Percentiles rank a stretch among this genome's conserved stretches.
These are phyloP conservation scores for Claviceps maximensis DNA, from an alignment of 2,329 filamentous ascomycete species.

Conservation along the genomic window DNA sequence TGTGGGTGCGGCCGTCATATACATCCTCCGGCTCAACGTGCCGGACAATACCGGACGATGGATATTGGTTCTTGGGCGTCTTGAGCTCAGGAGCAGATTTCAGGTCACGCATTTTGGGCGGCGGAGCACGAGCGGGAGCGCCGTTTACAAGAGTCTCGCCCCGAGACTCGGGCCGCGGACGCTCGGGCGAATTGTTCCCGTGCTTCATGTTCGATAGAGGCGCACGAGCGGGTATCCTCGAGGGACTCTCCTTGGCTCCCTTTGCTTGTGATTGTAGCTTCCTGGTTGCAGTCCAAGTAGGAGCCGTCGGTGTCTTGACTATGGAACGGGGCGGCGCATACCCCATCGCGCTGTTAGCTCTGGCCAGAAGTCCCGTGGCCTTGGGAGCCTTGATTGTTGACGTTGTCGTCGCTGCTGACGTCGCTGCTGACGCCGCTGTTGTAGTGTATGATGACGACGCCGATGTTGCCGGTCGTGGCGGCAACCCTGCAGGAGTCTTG, in stretches of 20 bases:
- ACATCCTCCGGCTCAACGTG: conserved; percentile 66
- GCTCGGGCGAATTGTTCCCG: conserved; percentile 71
- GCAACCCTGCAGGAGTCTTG: conserved; percentile 60
- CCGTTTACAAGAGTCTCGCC: conserved; percentile 37
- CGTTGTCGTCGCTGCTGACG: not conserved
- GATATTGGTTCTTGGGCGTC: conserved; percentile 35
- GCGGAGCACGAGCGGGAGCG: conserved; percentile 53
- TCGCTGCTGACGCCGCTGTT: not conserved
- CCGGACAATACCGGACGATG: conserved; percentile 42
- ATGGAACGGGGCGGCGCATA: conserved; percentile 24
- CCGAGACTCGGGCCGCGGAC: conserved; percentile 33
- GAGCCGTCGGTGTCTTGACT: conserved; percentile 44
- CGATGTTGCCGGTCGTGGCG: conserved; percentile 15
- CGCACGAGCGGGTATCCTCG: conserved; percentile 54
- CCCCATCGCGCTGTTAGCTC: conserved; percentile 16
- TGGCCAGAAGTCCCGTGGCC: conserved; percentile 14
- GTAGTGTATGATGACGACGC: not conserved
- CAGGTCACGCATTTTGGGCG: conserved; percentile 86
- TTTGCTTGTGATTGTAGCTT: conserved; percentile 13
- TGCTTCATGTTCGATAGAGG: conserved; percentile 57
- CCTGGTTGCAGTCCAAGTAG: conserved; percentile 14
- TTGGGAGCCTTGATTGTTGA: conserved; percentile 20
- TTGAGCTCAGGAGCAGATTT: conserved; percentile 36
- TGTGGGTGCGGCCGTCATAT: conserved; percentile 52
- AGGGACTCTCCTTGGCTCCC: conserved; percentile 22